These are phyloP conservation scores for Heimioporus sp. DNA, from an alignment of 768 basidiomycete species.

Conservation along the genomic window DNA sequence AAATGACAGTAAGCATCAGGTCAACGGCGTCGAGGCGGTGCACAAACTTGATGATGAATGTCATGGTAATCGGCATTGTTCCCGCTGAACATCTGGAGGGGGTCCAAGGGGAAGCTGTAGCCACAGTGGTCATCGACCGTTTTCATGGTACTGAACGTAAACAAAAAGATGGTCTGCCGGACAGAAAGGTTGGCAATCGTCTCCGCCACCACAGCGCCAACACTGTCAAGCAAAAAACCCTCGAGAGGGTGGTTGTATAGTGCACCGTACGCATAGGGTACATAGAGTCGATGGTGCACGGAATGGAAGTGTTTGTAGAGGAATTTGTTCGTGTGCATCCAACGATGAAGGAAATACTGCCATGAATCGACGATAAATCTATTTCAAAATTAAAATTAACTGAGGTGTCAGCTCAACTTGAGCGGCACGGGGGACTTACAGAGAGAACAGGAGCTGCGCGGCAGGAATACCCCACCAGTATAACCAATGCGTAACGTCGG, in stretches of 20 bases:
- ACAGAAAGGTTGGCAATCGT: conserved; percentile 60
- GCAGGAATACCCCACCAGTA: conserved; percentile 95
- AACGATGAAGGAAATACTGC: conserved; percentile 96
- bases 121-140: conserved; percentile 97
- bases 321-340: conserved; percentile 87
- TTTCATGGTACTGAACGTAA: conserved; percentile 81
- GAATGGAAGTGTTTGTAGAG: conserved; percentile 92
- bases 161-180: conserved; percentile 84
- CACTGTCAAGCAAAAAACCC: conserved; percentile 84
- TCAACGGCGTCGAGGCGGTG: neutral
- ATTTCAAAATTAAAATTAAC: neutral
- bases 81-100: conserved; percentile 75
- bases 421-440: conserved; percentile 53
- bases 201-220: conserved; percentile 81
- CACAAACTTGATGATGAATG: conserved; percentile 88
- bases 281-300: conserved; percentile 93
- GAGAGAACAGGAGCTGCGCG: conserved; percentile 69
- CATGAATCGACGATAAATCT: conserved; percentile 96
- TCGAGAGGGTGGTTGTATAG: conserved; percentile 98
- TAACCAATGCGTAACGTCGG: conserved; percentile 52
- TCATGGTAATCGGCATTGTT: conserved; percentile 99
- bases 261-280: conserved; percentile 95
- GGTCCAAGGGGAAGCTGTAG: conserved; percentile 88
- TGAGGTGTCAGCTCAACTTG: neutral
- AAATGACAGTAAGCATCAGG: neutral